Evolutionary conservation across 257 asterid genomes (phyloP).

Genomic region (Solanum ossicruentum): DNA sequence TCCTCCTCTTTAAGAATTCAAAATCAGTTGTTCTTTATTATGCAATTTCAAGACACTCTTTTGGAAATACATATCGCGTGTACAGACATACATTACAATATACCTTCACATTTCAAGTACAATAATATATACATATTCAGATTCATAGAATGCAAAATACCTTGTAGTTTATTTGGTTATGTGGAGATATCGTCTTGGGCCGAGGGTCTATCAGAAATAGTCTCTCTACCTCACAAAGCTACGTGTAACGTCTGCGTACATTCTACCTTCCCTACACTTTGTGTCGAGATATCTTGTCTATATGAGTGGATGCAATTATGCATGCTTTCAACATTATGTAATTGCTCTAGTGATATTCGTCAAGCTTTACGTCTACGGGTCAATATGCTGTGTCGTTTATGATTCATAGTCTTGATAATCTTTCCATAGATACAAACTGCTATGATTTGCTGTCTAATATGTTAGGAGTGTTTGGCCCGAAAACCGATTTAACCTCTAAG

Average conservation of each 20-base stretch:
- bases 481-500: not conserved
- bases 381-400: not conserved
- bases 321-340: not conserved
- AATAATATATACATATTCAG: not conserved
- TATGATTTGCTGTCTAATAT: not conserved
- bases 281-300: not conserved
- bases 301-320: not conserved
- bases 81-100: slow-evolving; percentile 14
- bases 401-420: not conserved
- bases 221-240: not conserved
- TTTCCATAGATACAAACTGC: not conserved
- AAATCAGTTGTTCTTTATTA: slow-evolving; percentile 24
- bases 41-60: not conserved
- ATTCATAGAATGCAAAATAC: not conserved
- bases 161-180: not conserved
- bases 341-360: not conserved
- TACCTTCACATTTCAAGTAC: not conserved
- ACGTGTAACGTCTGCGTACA: not conserved
- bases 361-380: not conserved
- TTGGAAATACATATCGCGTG: slow-evolving; percentile 18
- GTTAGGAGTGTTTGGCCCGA: not conserved
- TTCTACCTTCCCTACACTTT: not conserved
- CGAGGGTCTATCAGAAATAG: no score
- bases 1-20: slow-evolving; percentile 73
- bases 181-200: no score